phyloP scores from a whole-genome alignment of 371 early-diverging fungal species.

The Mucor ambiguus region DNA sequence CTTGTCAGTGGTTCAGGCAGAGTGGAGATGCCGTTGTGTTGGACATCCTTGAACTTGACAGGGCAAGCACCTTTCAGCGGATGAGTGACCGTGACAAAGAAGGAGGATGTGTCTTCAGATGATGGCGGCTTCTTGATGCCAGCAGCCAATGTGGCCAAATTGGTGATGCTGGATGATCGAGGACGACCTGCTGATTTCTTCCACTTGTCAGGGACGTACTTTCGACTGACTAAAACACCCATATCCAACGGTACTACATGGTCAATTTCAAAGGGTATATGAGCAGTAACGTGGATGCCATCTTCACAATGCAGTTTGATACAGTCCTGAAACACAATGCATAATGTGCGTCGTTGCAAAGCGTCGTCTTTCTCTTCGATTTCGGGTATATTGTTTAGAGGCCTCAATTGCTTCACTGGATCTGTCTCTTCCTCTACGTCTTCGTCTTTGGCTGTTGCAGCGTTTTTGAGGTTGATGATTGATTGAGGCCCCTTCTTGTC shows the following conservation, averaged over 20 bases:
- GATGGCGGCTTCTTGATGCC: constrained; percentile 3
- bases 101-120: constrained; percentile 13
- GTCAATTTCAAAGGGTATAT: constrained; percentile 25
- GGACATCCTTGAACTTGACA: constrained; percentile 14
- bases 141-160: not conserved
- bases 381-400: not conserved
- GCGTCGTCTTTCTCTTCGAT: not conserved
- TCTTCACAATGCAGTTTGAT: constrained; percentile 20
- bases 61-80: constrained; percentile 16
- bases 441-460: constrained; percentile 2
- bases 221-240: constrained; percentile 17
- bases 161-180: not conserved
- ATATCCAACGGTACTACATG: constrained; percentile 21
- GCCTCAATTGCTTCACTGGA: not conserved
- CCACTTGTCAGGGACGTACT: not conserved
- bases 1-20: not conserved
- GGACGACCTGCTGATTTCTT: not conserved
- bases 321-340: constrained; percentile 19
- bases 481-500: constrained; percentile 16
- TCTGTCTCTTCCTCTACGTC: constrained; percentile 8
- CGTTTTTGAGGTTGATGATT: not conserved
- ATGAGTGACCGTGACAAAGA: constrained; percentile 20
- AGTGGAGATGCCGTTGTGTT: not conserved
- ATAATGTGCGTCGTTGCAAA: constrained; percentile 16
- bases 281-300: constrained; percentile 10